Conservation (phyloP, 2,329 filamentous ascomycete genomes). For the Beauveria asiatica region DNA sequence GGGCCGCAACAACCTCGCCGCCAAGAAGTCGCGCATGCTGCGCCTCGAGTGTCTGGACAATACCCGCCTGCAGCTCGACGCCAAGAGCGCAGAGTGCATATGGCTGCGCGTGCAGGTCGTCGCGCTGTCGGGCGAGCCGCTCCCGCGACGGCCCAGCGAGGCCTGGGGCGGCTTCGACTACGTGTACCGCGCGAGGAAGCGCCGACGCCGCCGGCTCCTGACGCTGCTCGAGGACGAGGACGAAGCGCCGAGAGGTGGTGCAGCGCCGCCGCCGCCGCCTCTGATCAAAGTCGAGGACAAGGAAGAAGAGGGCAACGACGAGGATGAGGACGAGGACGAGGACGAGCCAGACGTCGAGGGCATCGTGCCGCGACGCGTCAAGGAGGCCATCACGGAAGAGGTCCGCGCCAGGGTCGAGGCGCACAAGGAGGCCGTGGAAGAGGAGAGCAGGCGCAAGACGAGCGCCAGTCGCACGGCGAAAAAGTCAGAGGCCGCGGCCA, state of each 20-base stretch:
- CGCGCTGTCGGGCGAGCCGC: conserved; percentile 16
- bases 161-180: conserved; percentile 5
- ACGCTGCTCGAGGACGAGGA: no score
- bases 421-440: not conserved
- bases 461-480: not conserved
- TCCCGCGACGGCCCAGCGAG: conserved; percentile 1
- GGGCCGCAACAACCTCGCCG: conserved; percentile 29
- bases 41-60: conserved; percentile 21
- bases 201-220: no score
- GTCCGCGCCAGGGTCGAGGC: not conserved
- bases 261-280: no score
- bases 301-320: no score
- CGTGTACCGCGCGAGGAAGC: not conserved
- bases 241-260: no score
- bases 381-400: conserved; percentile 2
- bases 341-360: not conserved
- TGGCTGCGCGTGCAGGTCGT: conserved; percentile 22
- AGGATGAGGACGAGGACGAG: not conserved
- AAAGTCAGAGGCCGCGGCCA: not conserved
- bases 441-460: not conserved
- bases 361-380: not conserved
- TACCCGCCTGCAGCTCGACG: conserved; percentile 17
- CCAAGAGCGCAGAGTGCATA: conserved; percentile 18
- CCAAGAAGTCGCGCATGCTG: conserved; percentile 26
- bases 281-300: no score